These are phyloP conservation scores for Colletotrichum tamarilloi DNA, from an alignment of 2,329 filamentous ascomycete species.

Conservation along the genomic window DNA sequence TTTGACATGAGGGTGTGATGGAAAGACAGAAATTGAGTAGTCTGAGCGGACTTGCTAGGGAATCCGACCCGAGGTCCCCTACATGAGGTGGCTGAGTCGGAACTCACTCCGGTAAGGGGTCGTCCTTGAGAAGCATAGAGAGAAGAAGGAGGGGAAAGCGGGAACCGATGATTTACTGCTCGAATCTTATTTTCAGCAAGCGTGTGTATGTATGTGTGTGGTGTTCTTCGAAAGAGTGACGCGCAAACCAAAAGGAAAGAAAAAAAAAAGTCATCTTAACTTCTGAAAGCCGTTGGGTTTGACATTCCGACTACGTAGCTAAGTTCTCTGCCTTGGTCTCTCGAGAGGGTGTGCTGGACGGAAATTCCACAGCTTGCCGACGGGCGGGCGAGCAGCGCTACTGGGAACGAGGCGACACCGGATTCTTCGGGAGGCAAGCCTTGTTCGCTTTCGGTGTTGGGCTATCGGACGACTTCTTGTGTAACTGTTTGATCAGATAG, in stretches of 20 bases:
- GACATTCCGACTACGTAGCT: neutral
- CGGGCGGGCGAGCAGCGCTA: neutral
- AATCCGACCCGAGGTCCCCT: neutral
- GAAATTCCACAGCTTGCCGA: conserved; percentile 2
- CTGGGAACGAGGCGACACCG: neutral
- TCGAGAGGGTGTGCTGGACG: neutral
- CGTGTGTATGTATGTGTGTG: neutral
- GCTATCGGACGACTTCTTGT: neutral
- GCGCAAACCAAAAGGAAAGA: neutral
- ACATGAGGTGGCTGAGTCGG: neutral
- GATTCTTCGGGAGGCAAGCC: neutral
- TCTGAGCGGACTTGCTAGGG: neutral
- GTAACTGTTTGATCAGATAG: neutral
- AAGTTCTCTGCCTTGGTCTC: too few species aligned
- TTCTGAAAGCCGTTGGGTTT: neutral
- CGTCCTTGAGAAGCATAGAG: neutral
- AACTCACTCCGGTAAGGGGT: neutral
- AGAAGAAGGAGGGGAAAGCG: neutral
- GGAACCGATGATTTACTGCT: neutral
- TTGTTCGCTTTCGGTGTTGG: conserved; percentile 3
- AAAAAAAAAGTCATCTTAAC: conserved; percentile 1
- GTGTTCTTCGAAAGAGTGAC: too few species aligned
- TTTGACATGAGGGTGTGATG: conserved; percentile 11
- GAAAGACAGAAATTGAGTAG: too few species aligned
- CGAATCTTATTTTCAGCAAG: neutral